Percentiles rank a stretch among this genome's conserved stretches.
These are phyloP conservation scores for Moesziomyces antarcticus DNA, from an alignment of 1,284 basidiomycete species.

Conservation along the genomic window DNA sequence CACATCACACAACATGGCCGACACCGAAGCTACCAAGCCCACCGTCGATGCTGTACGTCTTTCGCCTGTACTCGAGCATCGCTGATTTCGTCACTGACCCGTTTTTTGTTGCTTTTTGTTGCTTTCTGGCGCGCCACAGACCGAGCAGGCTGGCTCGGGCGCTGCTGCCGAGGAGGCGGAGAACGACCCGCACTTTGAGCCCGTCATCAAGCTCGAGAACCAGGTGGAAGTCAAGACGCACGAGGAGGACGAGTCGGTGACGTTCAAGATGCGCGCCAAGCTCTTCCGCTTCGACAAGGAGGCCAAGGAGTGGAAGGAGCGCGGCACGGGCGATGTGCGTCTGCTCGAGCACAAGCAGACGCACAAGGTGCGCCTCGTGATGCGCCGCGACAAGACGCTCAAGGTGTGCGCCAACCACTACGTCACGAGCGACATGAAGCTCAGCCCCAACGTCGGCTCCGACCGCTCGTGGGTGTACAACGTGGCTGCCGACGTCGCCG, in stretches of 20 bases:
- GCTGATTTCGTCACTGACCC: constrained; percentile 1
- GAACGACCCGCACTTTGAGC: constrained; percentile 91
- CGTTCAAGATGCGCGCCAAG: constrained; percentile 99
- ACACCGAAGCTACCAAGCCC: constrained; percentile 52
- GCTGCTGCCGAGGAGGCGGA: constrained; percentile 77
- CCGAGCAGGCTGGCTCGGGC: constrained; percentile 36
- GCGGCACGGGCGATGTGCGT: constrained; percentile 71
- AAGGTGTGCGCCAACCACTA: constrained; percentile 99
- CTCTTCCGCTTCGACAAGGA: constrained; percentile 91
- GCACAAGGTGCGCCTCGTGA: constrained; percentile 93
- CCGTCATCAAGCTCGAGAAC: constrained; percentile 95
- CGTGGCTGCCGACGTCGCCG: constrained; percentile 90
- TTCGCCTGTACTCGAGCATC: background rate
- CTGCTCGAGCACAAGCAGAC: constrained; percentile 79
- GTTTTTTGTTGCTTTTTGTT: too few relatives aligned
- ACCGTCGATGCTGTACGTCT: constrained; percentile 50
- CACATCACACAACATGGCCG: constrained; percentile 33
- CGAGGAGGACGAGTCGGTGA: constrained; percentile 91
- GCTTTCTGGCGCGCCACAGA: constrained; percentile 1
- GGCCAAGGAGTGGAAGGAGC: constrained; percentile 94
- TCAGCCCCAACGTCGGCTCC: constrained; percentile 97
- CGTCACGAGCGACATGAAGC: constrained; percentile 88
- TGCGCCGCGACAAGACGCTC: constrained; percentile 99
- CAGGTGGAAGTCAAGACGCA: constrained; percentile 93
- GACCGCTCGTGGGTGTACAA: constrained; percentile 98